Conservation (phyloP, 2,329 filamentous ascomycete species). For the Monilinia aucupariae region DNA sequence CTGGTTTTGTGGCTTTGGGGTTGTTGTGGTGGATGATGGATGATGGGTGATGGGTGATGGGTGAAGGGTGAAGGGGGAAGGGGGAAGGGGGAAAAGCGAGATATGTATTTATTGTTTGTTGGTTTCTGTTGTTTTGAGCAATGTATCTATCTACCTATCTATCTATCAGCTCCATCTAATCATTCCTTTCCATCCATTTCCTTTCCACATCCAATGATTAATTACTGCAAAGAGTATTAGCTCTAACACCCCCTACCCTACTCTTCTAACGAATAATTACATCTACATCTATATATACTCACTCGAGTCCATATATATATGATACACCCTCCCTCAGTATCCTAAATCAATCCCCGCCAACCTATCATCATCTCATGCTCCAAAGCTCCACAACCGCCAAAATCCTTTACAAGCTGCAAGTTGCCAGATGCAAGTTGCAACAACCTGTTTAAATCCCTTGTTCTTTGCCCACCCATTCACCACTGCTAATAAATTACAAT, state of each 20-base stretch:
- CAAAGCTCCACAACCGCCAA: conserved; percentile 51
- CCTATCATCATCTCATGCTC: conserved; percentile 42
- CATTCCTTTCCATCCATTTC: background rate
- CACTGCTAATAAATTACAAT: conserved; percentile 41
- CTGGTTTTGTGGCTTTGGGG: background rate
- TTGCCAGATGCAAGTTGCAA: too few relatives aligned
- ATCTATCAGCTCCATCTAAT: background rate
- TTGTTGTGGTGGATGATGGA: background rate
- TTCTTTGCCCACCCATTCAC: conserved; percentile 37
- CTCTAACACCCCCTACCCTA: conserved; percentile 27
- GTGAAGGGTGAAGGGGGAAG: background rate
- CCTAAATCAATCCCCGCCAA: conserved; percentile 45
- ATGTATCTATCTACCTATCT: too few relatives aligned
- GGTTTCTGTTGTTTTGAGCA: background rate
- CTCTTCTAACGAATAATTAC: conserved; percentile 22
- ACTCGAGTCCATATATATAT: too few relatives aligned
- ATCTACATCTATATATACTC: too few relatives aligned
- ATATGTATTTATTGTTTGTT: background rate
- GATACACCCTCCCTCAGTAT: too few relatives aligned
- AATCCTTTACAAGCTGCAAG: conserved; percentile 45
- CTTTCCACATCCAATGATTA: conserved; percentile 9
- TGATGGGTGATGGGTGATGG: background rate
- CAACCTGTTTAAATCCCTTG: conserved; percentile 50
- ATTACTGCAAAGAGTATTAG: too few relatives aligned
- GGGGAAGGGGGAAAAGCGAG: background rate